These are phyloP conservation scores for Suillus discolor DNA, from an alignment of 768 basidiomycete species.

Conservation along the genomic window DNA sequence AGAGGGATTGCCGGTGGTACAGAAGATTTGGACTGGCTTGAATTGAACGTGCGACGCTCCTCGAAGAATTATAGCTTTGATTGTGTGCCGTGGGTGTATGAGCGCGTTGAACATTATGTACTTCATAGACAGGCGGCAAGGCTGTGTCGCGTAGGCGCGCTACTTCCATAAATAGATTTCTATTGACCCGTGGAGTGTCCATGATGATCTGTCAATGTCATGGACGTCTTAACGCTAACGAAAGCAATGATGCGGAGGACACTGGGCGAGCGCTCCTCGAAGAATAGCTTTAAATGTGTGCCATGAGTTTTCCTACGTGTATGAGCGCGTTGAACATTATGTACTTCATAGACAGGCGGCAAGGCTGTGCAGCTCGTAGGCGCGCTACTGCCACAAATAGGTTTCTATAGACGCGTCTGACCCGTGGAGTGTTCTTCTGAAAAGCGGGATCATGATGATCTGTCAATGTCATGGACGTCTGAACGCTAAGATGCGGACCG, in stretches of 20 bases:
- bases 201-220: too few relatives aligned
- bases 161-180: not conserved
- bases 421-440: too few relatives aligned
- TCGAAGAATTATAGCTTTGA: not conserved
- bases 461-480: too few relatives aligned
- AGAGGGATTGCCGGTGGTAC: not conserved
- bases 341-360: not conserved
- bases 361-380: not conserved
- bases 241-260: too few relatives aligned
- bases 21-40: not conserved
- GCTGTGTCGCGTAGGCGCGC: not conserved
- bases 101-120: not conserved
- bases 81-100: not conserved
- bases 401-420: not conserved
- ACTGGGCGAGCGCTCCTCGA: not conserved
- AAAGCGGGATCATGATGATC: too few relatives aligned
- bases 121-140: not conserved
- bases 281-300: not conserved
- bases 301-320: not conserved
- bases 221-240: too few relatives aligned
- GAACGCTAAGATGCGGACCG: too few relatives aligned
- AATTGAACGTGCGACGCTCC: not conserved
- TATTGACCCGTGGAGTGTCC: not conserved
- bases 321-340: not conserved
- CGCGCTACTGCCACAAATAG: not conserved